A percentile compares a stretch with the other conserved stretches of the same genome.
These are phyloP conservation scores for Aspergillus conjunctus DNA, from an alignment of 495 filamentous ascomycete species.

Conservation along the genomic window DNA sequence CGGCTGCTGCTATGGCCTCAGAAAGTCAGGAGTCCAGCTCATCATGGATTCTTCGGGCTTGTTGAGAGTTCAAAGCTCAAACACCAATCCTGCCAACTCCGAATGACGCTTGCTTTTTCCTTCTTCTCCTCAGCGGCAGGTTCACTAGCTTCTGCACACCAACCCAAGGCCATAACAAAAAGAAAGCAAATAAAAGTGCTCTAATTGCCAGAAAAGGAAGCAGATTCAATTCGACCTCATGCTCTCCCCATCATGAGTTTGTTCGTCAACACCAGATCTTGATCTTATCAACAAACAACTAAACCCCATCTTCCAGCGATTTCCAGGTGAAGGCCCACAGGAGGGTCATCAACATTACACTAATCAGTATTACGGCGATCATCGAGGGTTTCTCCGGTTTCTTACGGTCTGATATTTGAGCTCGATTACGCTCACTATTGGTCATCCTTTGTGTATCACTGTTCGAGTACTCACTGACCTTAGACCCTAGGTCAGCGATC, in stretches of 20 bases:
- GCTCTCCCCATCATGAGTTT: background rate
- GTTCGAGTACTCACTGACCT: no score
- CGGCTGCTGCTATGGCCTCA: background rate
- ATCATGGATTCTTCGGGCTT: background rate
- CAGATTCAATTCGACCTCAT: background rate
- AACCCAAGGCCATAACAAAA: conserved; percentile 15
- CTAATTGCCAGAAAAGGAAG: background rate
- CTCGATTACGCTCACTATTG: background rate
- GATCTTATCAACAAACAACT: no score
- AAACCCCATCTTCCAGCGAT: no score
- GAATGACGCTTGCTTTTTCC: conserved; percentile 23
- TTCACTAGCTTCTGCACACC: conserved; percentile 21
- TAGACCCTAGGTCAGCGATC: background rate
- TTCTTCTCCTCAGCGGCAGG: conserved; percentile 19
- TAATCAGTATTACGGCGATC: no score
- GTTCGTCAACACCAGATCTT: background rate
- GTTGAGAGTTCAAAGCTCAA: background rate
- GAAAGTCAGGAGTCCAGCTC: background rate
- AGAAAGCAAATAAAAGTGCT: background rate
- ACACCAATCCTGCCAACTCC: conserved; percentile 30
- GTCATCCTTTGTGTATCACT: background rate
- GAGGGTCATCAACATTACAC: no score
- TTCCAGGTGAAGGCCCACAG: no score
- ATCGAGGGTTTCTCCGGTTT: no score
- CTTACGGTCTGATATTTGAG: background rate